Percentiles rank a stretch among this genome's conserved stretches.
These are phyloP conservation scores for Tanacetum coccineum DNA, from an alignment of 129 eudicot genomes.

Conservation along the genomic window DNA sequence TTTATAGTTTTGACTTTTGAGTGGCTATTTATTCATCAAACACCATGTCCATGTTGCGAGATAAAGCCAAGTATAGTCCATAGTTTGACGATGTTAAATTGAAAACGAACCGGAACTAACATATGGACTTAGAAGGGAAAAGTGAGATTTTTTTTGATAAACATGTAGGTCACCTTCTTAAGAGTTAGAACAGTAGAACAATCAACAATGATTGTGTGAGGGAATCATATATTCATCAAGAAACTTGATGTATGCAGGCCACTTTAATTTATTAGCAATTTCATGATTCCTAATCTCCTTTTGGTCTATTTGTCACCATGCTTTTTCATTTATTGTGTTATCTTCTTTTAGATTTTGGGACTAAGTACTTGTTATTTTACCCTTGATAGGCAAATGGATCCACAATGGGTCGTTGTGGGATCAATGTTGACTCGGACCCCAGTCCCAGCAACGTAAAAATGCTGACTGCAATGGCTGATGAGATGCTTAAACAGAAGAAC, in stretches of 20 bases:
- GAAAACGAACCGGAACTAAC: not conserved
- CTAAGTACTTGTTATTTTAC: not conserved
- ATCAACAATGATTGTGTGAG: slow-evolving; percentile 12
- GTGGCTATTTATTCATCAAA: too few relatives aligned
- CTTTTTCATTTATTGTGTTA: slow-evolving; percentile 1
- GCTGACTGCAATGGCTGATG: slow-evolving; percentile 65
- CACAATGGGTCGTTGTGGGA: slow-evolving; percentile 52
- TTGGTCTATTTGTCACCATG: slow-evolving; percentile 6
- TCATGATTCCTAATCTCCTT: not conserved
- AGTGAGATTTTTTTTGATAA: too few relatives aligned
- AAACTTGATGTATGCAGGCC: slow-evolving; percentile 12
- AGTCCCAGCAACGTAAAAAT: slow-evolving; percentile 64
- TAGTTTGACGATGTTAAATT: not conserved
- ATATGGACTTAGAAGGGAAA: not conserved
- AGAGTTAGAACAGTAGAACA: slow-evolving; percentile 18
- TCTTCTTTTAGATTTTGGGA: not conserved
- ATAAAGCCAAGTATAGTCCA: not conserved
- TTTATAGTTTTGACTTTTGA: too few relatives aligned
- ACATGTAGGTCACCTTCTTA: slow-evolving; percentile 17
- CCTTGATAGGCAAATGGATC: slow-evolving; percentile 75
- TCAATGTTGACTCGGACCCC: slow-evolving; percentile 66
- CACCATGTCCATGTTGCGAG: not conserved
- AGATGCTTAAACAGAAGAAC: slow-evolving; percentile 83
- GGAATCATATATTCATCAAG: slow-evolving; percentile 2
- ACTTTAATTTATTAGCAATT: slow-evolving; percentile 2